Conservation (phyloP, 176 grass and related monocot genomes). For the Hyparrhenia diplandra region DNA sequence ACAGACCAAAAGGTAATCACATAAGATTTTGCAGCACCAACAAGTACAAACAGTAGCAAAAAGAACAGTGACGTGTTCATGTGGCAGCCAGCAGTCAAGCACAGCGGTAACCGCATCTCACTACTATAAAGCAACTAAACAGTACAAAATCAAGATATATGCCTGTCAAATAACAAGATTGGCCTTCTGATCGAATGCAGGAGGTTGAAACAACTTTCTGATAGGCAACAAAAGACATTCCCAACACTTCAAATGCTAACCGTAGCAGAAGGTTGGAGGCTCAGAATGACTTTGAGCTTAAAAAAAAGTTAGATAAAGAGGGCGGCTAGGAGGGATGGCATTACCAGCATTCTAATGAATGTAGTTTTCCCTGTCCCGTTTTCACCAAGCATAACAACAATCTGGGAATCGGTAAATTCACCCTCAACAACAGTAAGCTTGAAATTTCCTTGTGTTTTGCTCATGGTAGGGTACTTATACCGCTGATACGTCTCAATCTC, state of each 20-base stretch:
- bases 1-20: not conserved
- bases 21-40: not conserved
- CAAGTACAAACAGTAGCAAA: not conserved
- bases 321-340: not conserved
- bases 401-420: constrained; percentile 86
- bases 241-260: not conserved
- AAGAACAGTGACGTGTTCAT: not conserved
- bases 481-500: constrained; percentile 75
- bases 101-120: not conserved
- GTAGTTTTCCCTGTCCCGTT: constrained; percentile 89
- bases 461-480: constrained; percentile 89
- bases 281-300: not conserved
- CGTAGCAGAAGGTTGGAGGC: not conserved
- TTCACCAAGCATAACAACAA: constrained; percentile 88
- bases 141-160: not conserved
- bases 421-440: constrained; percentile 63
- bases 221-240: not conserved
- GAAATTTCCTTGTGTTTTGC: constrained; percentile 80
- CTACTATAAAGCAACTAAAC: not conserved
- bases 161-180: not conserved
- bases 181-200: not conserved
- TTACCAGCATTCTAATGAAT: constrained; percentile 79
- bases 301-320: not conserved
- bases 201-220: not conserved
- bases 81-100: not conserved